Evolutionary conservation across 495 filamentous ascomycete species (phyloP), one percentile per base, ranked within the genome.

Genomic region (Chaetomium cochliodes): DNA sequence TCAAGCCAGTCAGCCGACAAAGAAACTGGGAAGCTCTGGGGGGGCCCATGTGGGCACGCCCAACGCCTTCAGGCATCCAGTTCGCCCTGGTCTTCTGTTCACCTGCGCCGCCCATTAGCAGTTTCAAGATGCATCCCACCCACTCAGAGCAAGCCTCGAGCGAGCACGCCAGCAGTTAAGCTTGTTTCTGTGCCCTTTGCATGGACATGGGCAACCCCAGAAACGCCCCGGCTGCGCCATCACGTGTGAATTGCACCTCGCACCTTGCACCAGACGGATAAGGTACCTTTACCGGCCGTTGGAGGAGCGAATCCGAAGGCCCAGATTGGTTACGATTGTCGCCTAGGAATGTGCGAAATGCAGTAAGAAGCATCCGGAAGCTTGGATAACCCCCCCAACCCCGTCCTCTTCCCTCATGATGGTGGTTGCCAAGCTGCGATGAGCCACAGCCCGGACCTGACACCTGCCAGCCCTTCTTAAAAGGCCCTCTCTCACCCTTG

Each of bases 71-170:
- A 7, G 33, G 13, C 41, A 44, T 44, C 41, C 41, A 44, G 41
- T 44, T 3, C 13, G 13, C 16, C 41, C 41, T 44, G 41, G 13
- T 44, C 41, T 11, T 52, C 23, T 23, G 22, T 20, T 23, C 22
- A 23, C 4, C 23, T 52, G 50, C 50, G 50, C 50, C 50, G 50
- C 50, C 9, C 9, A 11, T 23, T 28, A 23, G 50, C 50, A 23
- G 50, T 52, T 52, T 52, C 50, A 52, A 13, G 23, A 52, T 52
- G 22, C 12, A 52, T 11, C 50, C 50, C 50, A 6, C 22, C 50
- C 22, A 23, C 8, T 23, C 20, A 25, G 47, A 51, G n/a, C 22
- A 6, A 25, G n/a, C 20, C 47, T 23, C 9, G 33, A 37, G 33
- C 41, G 50, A 52, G 23, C 46, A 20, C 8, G 46, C 46, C 46